These are phyloP conservation scores for Colletotrichum plurivorum DNA, from an alignment of 2,329 filamentous ascomycete species.

Conservation along the genomic window DNA sequence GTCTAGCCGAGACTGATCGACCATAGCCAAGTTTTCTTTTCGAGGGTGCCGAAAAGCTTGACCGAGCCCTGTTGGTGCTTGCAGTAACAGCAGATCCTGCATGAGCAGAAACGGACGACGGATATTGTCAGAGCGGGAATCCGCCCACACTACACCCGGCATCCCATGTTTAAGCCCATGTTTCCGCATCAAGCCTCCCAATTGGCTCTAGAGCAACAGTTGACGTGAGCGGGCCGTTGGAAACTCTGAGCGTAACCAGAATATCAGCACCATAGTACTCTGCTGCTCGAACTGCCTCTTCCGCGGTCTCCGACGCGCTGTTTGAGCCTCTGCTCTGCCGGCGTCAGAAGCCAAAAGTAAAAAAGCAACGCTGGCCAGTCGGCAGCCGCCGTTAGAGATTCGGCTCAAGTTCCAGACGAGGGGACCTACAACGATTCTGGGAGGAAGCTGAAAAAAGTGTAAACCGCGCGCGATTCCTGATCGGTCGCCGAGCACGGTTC, in stretches of 20 bases:
- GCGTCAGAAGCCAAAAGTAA: conserved; percentile 34
- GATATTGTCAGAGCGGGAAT: conserved; percentile 11
- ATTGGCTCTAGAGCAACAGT: conserved; percentile 13
- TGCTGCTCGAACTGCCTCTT: not conserved
- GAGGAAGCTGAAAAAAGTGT: conserved; percentile 26
- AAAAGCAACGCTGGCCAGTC: conserved; percentile 27
- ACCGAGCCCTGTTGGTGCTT: not conserved
- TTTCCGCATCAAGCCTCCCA: conserved; percentile 3
- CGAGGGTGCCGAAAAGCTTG: conserved; percentile 28
- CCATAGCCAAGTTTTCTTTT: not conserved
- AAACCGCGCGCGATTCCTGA: conserved; percentile 28
- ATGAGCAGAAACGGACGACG: not conserved
- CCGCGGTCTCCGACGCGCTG: conserved; percentile 14
- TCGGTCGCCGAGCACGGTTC: conserved; percentile 31
- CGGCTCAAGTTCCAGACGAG: conserved; percentile 25
- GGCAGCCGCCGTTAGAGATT: conserved; percentile 16
- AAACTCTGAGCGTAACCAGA: conserved; percentile 6
- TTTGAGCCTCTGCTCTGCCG: conserved; percentile 28
- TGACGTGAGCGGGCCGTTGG: conserved; percentile 31
- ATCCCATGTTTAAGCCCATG: conserved; percentile 31
- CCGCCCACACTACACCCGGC: not conserved
- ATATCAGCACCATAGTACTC: not conserved
- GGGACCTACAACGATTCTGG: conserved; percentile 7
- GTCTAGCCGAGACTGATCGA: conserved; percentile 13
- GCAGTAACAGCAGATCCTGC: not conserved